Evolutionary conservation across 306 rosid genomes (phyloP), one percentile per base, ranked within the genome.

Genomic region (Morella rubra): DNA sequence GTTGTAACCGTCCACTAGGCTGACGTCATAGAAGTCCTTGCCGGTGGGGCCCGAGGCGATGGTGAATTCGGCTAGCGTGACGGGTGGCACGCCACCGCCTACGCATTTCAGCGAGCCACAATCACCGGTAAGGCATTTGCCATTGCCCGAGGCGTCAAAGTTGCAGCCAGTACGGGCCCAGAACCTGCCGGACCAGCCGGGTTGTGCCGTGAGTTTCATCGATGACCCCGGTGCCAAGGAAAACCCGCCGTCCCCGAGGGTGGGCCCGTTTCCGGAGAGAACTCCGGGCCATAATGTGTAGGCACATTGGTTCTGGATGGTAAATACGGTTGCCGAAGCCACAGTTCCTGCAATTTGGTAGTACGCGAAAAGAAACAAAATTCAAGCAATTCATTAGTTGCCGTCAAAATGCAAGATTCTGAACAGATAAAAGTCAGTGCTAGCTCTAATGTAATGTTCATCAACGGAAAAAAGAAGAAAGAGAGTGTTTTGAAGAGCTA

Each of bases 1-100:
- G 5, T 95, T 95, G 91, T 92, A 95, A 47, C 98, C 98, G 82
- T 91, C 97, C 16, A 93, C 97, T 1, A 91, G 87, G 62, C 97
- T 93, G 53, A 93, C 92, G 81, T 91, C 97, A 61, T 93, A 93
- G 83, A 93, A 93, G 71, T 91, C 98, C 85, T 78, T 90, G 13
- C 62, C 82, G 5, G 74, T 74, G 1, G 54, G 1, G 1, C 70
- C 20, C 0, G 76, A 47, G 6, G 86, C 97, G 2, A 83, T 59
- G 0, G 97, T 91, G 83, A 93, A 90, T 75, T 91, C 97, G 4
- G 51, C 97, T 1, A 93, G 78, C 8, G 97, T 87, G 49, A 76
- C 96, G 0, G 97, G 98, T 5, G 96, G 89, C 4, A 41, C 72
- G 0, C 96, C 97, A 0, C 93, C 96, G 0, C 86, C 84, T 32